Base-by-base conservation (phyloP, 1,284 basidiomycete species). In the Anthracocystis panici-leucophaei region DNA sequence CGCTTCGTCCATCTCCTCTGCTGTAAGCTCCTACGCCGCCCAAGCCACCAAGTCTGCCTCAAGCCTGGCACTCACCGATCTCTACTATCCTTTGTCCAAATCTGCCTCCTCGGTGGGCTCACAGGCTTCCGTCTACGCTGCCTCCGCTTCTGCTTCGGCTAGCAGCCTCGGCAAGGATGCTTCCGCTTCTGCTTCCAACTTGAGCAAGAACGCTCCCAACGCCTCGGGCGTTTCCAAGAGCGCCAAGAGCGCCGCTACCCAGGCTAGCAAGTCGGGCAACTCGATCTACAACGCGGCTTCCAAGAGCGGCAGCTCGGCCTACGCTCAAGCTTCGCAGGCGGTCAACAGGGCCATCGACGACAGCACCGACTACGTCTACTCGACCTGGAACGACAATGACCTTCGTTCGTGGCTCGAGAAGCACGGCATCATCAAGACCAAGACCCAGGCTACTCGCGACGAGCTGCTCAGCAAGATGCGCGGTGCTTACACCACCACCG, bases 361-460 rank as follows among this genome's bases (percentile, higher is more conserved):
- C 68, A 66, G 73, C 53, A 77, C 75, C 55, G 82, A 85, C 75
- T 85, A 83, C 61, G 70, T 82, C 59, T 84, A 79, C 77, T 79
- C 77, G n/a, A 53, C 61, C 10, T 84, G 82, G 83, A 73, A 78
- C 72, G 76, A 71, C 58, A 75, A 79, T 51, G 66, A 82, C 35
- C 75, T 84, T 40, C 71, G 77, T 23, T 49, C 52, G 21, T 84
- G 57, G 70, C 77, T 84, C 66, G 73, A 76, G 60, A 53, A 65
- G 42, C 56, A 81, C 25, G 78, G 79, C 52, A 35, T 82, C 38
- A 75, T 79, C 57, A 79, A 82, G 73, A 77, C 82, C 46, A 76
- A 81, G 49, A 63, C 72, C 12, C 55, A 74, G 61, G 71, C 75
- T 10, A 78, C 69, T 16, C 77, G 81, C 27, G 80, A 82, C 50